Evolutionary conservation across 306 rosid genomes (phyloP).

Genomic region (Quercus engelmannii): DNA sequence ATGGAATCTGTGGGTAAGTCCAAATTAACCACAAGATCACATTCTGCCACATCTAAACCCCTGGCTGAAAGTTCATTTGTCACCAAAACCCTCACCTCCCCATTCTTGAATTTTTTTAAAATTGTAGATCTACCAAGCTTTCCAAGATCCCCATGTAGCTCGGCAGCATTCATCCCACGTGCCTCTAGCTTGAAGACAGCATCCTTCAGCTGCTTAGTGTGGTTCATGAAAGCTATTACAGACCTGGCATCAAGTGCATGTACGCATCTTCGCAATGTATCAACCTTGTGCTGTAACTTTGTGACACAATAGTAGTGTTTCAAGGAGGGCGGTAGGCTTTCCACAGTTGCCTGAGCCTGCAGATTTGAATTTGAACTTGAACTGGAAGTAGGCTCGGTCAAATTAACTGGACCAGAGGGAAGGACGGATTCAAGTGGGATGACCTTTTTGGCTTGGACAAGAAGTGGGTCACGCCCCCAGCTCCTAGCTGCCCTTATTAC

Average conservation of each 20-base stretch:
- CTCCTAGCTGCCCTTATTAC: constrained; percentile 87
- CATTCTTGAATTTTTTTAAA: constrained; percentile 78
- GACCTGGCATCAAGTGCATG: constrained; percentile 87
- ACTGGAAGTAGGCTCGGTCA: constrained; percentile 32
- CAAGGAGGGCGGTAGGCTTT: constrained; percentile 78
- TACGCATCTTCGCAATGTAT: constrained; percentile 74
- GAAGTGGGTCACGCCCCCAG: constrained; percentile 81
- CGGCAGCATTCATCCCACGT: constrained; percentile 75
- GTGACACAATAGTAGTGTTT: constrained; percentile 75
- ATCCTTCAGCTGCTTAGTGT: constrained; percentile 83
- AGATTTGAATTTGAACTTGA: constrained; percentile 22
- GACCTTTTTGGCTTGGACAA: constrained; percentile 78
- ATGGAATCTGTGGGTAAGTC: constrained; percentile 82
- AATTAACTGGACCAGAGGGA: constrained; percentile 45
- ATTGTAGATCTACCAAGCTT: constrained; percentile 90
- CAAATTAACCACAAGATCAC: constrained; percentile 93
- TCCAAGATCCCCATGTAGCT: constrained; percentile 95
- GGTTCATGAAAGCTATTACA: constrained; percentile 95
- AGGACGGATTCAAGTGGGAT: constrained; percentile 52
- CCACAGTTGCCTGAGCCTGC: constrained; percentile 50
- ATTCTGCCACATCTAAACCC: constrained; percentile 91
- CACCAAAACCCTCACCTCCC: constrained; percentile 75
- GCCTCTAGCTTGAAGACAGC: constrained; percentile 90
- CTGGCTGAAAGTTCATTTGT: constrained; percentile 92
- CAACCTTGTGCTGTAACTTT: constrained; percentile 86